Conservation (phyloP, 768 basidiomycete species). For the Pleurotus sapidus region DNA sequence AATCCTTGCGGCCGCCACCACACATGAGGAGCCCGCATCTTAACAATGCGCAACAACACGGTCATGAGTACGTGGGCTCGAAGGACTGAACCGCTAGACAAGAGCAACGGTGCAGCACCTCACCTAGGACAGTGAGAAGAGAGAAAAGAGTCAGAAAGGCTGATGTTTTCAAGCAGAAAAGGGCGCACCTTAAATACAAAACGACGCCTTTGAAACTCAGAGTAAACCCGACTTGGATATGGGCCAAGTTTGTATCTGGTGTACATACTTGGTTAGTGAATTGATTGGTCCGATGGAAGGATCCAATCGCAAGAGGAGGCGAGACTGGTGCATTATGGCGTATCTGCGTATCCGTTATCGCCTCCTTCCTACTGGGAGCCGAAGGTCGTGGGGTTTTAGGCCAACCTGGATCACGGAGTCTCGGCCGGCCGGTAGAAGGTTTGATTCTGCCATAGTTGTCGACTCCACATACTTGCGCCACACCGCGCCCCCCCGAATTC, state of each 20-base stretch:
- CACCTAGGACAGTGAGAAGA: no score
- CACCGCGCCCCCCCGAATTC: no score
- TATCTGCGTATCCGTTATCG: background rate
- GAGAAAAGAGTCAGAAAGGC: background rate
- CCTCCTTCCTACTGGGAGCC: background rate
- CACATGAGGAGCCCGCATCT: slow-evolving; percentile 1
- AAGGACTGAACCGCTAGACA: slow-evolving; percentile 4
- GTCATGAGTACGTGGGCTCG: slow-evolving; percentile 7
- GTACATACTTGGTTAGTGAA: background rate
- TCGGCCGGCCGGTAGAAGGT: no score
- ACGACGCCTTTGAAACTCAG: background rate
- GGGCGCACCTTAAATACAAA: background rate
- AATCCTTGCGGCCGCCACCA: slow-evolving; percentile 9
- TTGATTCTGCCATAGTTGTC: no score
- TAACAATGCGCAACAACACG: background rate
- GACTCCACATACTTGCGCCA: no score
- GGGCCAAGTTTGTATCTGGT: background rate
- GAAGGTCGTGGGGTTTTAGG: no score
- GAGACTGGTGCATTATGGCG: slow-evolving; percentile 3
- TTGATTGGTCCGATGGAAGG: background rate
- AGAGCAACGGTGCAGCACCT: no score
- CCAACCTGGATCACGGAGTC: no score
- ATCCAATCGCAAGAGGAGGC: background rate
- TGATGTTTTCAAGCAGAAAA: background rate
- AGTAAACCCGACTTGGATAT: background rate